A percentile compares a stretch with the other conserved stretches of the same genome.
phyloP scores from a whole-genome alignment of 1,284 basidiomycete species.

The Sanghuangporus sanghuang region DNA sequence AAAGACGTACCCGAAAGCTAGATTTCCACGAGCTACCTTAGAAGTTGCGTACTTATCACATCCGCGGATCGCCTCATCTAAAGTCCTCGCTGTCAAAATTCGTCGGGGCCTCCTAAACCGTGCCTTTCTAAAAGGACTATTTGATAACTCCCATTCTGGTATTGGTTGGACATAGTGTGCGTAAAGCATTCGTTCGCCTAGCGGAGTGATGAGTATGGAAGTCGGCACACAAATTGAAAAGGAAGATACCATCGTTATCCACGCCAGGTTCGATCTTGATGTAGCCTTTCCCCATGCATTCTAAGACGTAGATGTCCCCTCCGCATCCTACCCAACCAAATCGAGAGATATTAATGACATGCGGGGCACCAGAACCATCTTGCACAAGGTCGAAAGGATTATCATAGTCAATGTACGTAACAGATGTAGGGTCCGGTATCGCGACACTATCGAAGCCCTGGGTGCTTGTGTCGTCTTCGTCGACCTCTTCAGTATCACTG shows the following conservation, averaged over 20 bases:
- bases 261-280: constrained; percentile 58
- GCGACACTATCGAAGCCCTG: constrained; percentile 23
- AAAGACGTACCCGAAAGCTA: constrained; percentile 41
- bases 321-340: constrained; percentile 85
- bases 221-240: neutral
- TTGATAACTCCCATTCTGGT: constrained; percentile 39
- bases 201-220: constrained; percentile 1
- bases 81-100: constrained; percentile 46
- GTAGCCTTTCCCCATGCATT: constrained; percentile 72
- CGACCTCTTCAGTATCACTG: constrained; percentile 16
- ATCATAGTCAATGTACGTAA: constrained; percentile 81
- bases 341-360: constrained; percentile 44
- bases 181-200: constrained; percentile 28
- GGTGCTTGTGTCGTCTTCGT: neutral
- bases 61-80: constrained; percentile 57
- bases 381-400: constrained; percentile 67
- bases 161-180: constrained; percentile 53
- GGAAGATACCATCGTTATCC: constrained; percentile 32
- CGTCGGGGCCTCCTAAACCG: constrained; percentile 50
- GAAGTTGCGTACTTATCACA: constrained; percentile 61
- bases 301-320: constrained; percentile 67
- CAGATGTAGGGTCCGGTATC: constrained; percentile 54
- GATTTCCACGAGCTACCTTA: constrained; percentile 46
- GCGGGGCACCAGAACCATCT: constrained; percentile 46
- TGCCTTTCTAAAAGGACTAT: constrained; percentile 41